These are phyloP conservation scores for Dryas integrifolia DNA, from an alignment of 331 rosid genomes.

Conservation along the genomic window DNA sequence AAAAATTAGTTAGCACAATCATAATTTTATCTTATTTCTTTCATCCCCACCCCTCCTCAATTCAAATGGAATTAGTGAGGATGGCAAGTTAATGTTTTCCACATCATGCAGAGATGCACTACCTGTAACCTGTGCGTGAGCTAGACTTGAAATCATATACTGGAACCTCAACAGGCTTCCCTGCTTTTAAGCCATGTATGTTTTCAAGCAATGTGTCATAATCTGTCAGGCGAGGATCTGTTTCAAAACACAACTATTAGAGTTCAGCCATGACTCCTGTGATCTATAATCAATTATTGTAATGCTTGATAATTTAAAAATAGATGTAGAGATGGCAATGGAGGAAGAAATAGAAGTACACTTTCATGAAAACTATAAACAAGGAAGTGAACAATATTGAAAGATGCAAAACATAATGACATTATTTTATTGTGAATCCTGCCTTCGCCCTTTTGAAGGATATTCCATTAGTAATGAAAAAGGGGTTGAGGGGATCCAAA, in stretches of 20 bases:
- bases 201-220: constrained; percentile 86
- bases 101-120: constrained; percentile 29
- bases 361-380: constrained; percentile 7
- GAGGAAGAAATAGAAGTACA: constrained; percentile 11
- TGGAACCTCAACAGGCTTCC: constrained; percentile 86
- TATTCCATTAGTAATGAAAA: too few relatives aligned
- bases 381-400: constrained; percentile 13
- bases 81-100: constrained; percentile 3
- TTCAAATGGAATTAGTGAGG: not conserved
- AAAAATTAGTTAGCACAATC: not conserved
- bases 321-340: not conserved
- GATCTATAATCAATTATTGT: constrained; percentile 20
- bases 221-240: constrained; percentile 99
- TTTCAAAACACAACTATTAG: constrained; percentile 40
- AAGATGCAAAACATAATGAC: constrained; percentile 12
- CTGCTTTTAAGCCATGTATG: constrained; percentile 78
- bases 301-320: constrained; percentile 6
- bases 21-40: constrained; percentile 11
- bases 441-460: too few relatives aligned
- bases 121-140: constrained; percentile 88
- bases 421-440: too few relatives aligned
- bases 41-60: not conserved
- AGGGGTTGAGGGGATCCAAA: too few relatives aligned
- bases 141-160: constrained; percentile 96
- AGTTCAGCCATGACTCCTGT: constrained; percentile 28